Evolutionary conservation across 495 filamentous ascomycete species (phyloP), one percentile per base, ranked within the genome.

Genomic region (Trichoderma reesei): DNA sequence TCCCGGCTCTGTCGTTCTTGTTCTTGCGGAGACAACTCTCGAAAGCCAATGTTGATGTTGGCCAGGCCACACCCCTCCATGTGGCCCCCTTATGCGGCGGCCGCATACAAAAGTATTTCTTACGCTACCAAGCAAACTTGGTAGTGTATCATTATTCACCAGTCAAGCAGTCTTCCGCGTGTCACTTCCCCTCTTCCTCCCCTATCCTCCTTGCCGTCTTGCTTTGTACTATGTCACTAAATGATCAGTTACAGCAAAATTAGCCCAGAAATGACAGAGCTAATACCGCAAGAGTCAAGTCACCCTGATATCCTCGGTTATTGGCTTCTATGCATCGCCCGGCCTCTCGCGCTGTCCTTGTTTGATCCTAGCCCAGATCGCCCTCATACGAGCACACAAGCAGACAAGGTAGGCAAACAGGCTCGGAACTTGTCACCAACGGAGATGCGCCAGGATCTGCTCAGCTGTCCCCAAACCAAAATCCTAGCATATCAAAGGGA

Each of bases 301-400:
- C 13, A n/a, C 14, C 6, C 14, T 18, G 44, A 48, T 56, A 33
- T 33, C 48, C 51, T 56, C 51, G 51, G 51, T 26, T 33, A 56
- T 9, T 56, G 18, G 26, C n/a, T 33, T 56, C 31, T 56, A 13
- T 14, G 5, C 31, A 34, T 56, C 16, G 20, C 51, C 31, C 31
- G 20, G 51, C 31, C 26, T 56, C 20, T 9, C 20, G 14, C 51
- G 8, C 31, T 34, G 18, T n/a, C 20, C 20, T n/a, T 3, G 10
- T 18, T 31, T 5, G n/a, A n/a, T 9, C 20, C 46, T 51, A 8
- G 46, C n/a, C 18, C 5, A 7, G 48, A 56, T 56, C 20, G 26
- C 51, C n/a, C n/a, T n/a, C 11, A 56, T 56, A 56, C 51, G 51
- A 56, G 34, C 16, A n/a, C n/a, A n/a, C n/a, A n/a, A n/a, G n/a